phyloP scores from a whole-genome alignment of 2,329 filamentous ascomycete species.

The Drechslerella dactyloides region DNA sequence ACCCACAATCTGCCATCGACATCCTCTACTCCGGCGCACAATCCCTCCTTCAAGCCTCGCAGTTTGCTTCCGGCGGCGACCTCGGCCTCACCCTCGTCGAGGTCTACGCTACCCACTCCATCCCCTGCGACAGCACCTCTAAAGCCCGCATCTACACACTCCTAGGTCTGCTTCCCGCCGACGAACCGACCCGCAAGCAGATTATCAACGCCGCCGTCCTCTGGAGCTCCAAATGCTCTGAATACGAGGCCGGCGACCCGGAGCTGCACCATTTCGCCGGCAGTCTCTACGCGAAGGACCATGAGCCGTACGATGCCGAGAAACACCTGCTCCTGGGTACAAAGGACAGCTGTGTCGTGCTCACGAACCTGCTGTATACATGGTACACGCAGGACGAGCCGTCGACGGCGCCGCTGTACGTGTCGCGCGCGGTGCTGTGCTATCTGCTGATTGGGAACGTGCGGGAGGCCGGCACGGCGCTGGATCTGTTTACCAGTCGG shows the following conservation, averaged over 20 bases:
- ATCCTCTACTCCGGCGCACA: slow-evolving; percentile 84
- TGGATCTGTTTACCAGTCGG: slow-evolving; percentile 75
- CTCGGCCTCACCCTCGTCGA: slow-evolving; percentile 85
- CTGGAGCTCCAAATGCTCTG: slow-evolving; percentile 85
- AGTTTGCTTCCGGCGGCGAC: slow-evolving; percentile 91
- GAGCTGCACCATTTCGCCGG: slow-evolving; percentile 93
- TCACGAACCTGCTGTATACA: slow-evolving; percentile 83
- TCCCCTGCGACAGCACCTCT: slow-evolving; percentile 74
- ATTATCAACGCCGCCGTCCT: slow-evolving; percentile 84
- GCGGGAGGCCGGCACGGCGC: slow-evolving; percentile 81
- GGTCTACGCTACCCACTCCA: slow-evolving; percentile 84
- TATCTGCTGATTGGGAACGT: slow-evolving; percentile 91
- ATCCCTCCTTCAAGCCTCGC: slow-evolving; percentile 86
- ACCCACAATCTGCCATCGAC: slow-evolving; percentile 84
- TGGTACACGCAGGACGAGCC: slow-evolving; percentile 92
- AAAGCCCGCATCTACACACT: slow-evolving; percentile 67
- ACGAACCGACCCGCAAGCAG: slow-evolving; percentile 90
- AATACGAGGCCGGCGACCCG: slow-evolving; percentile 88
- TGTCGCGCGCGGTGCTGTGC: slow-evolving; percentile 83
- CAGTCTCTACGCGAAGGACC: slow-evolving; percentile 80
- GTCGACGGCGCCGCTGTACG: slow-evolving; percentile 85
- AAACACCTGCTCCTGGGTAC: slow-evolving; percentile 87
- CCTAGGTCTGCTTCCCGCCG: slow-evolving; percentile 77
- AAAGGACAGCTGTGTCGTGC: slow-evolving; percentile 79
- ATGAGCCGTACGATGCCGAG: slow-evolving; percentile 88